Evolutionary conservation across 208 protist species (phyloP), one percentile per base, ranked within the genome.

Genomic region (Wallacemonas rigidus): DNA sequence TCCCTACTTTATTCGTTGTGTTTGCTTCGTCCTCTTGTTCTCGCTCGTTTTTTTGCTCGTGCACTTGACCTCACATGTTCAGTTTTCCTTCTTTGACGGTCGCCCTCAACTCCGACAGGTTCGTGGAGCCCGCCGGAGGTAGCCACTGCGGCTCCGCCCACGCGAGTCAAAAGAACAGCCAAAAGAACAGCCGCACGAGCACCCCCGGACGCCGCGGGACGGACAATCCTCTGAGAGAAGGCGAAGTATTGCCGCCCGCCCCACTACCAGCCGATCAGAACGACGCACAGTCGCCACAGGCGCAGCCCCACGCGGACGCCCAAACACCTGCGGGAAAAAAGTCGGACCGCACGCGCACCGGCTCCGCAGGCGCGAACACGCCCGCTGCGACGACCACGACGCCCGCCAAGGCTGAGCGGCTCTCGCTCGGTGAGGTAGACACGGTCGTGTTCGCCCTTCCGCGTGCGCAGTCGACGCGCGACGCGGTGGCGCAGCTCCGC

Each of bases 401-500:
- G 26, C 26, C 26, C 26, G 26, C 26, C 26, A 26, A 26, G 26
- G 26, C 26, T 26, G 26, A 26, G 26, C 26, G 26, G 26, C 26
- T 26, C 26, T 26, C 26, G 26, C 26, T 26, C 26, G 26, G 26
- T 26, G 26, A 26, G 26, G 26, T 26, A 26, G 64, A 69, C 64
- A 57, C 64, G 55, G 79, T 80, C 68, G 73, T 82, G n/a, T 83
- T 78, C 63, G 67, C 83, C 15, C 54, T 82, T 4, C 63, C 69
- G 9, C 67, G 70, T 36, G 82, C 76, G 47, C 79, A 77, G 51
- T 78, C 71, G n/a, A 76, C 79, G 2, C 71, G 71, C 12, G 79
- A 88, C 50, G 83, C 83, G 7, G 54, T 88, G 35, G 74, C 71
- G 36, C 62, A 74, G 67, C 76, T 88, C 62, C 79, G 77, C 14